A percentile compares a stretch with the other conserved stretches of the same genome.
Conservation (phyloP, 1,139 yeast genomes). For the Yamadazyma buinensis region DNA sequence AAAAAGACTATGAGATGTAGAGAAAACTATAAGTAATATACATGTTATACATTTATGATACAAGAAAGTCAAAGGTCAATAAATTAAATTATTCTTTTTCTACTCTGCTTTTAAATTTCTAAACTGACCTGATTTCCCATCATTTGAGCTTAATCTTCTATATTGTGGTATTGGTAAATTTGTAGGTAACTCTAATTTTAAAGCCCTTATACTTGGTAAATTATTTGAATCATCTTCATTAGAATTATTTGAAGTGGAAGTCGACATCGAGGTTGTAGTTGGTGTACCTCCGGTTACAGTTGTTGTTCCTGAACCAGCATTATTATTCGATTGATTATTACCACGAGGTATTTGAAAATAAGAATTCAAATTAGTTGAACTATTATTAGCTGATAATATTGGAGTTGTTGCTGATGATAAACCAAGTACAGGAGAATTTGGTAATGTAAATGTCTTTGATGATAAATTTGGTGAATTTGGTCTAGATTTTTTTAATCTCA, state of each 20-base stretch:
- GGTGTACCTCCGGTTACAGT: background rate
- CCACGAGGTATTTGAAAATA: slow-evolving; percentile 11
- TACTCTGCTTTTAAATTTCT: slow-evolving; percentile 16
- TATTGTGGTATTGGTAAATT: slow-evolving; percentile 23
- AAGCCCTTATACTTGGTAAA: slow-evolving; percentile 46
- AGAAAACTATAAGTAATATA: too few relatives aligned
- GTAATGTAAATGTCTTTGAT: slow-evolving; percentile 43
- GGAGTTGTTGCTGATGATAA: slow-evolving; percentile 43
- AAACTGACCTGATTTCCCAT: slow-evolving; percentile 21
- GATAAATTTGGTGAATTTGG: slow-evolving; percentile 55
- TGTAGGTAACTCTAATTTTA: slow-evolving; percentile 47
- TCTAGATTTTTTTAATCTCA: slow-evolving; percentile 62
- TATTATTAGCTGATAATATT: slow-evolving; percentile 39
- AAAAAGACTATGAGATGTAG: too few relatives aligned
- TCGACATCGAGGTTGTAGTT: background rate
- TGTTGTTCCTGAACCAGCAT: background rate
- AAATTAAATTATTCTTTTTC: too few relatives aligned
- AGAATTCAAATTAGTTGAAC: slow-evolving; percentile 39
- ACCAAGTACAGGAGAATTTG: slow-evolving; percentile 58
- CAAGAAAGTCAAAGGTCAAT: slow-evolving; percentile 1
- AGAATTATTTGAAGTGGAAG: too few relatives aligned
- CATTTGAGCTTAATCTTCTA: slow-evolving; percentile 17
- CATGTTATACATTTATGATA: slow-evolving; percentile 6
- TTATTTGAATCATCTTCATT: slow-evolving; percentile 4
- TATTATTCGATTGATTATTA: background rate